Base-by-base conservation (phyloP, 257 asterid genomes). In the Osmanthus fragrans region DNA sequence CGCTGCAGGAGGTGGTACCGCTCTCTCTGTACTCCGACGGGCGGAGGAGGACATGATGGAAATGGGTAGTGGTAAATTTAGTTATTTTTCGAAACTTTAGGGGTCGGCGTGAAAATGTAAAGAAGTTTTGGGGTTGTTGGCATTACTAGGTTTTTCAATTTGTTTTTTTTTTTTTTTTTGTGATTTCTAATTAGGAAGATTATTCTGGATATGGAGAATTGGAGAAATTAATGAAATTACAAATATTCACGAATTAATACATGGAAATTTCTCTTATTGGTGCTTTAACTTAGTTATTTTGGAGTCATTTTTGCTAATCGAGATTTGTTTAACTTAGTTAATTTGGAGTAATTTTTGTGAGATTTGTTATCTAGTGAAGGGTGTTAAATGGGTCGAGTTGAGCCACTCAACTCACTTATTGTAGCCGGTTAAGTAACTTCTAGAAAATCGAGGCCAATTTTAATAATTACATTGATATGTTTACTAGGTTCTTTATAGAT, bases 1-100 rank as follows among this genome's bases (percentile, higher is more conserved):
- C 98, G 82, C 30, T 96, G 86, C 93, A 93, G 82, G 99, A 96
- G 86, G 99, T 93, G 78, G 97, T 93, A 82, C 99, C 99, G 77
- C 97, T 96, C 1, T 92, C 99, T 3, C 99, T 87, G 70, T 95
- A 85, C 80, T 79, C 97, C 73, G 98, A 88, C 69, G 98, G 98
- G 45, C 90, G 98, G 91, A 72, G 99, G 85, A 84, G 95, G 47
- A 79, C 77, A 3, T 88, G 85, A 3, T 36, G 54, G 30, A 54
- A 2, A 12, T 36, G 8, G 32, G 30, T 19, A 69, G 74, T 80
- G 72, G 42, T 51, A 64, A 13, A 19, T 54, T 76, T 76, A 72
- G 71, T 5, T 39, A 30, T 40, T 56, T 25, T n/a, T 13, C 51
- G 21, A 29, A 51, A 25, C 1, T 30, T 70, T n/a, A 2, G 81